Evolutionary conservation across 139 green algal species (phyloP), one percentile per base, ranked within the genome.

Genomic region (Desmodesmus armatus): DNA sequence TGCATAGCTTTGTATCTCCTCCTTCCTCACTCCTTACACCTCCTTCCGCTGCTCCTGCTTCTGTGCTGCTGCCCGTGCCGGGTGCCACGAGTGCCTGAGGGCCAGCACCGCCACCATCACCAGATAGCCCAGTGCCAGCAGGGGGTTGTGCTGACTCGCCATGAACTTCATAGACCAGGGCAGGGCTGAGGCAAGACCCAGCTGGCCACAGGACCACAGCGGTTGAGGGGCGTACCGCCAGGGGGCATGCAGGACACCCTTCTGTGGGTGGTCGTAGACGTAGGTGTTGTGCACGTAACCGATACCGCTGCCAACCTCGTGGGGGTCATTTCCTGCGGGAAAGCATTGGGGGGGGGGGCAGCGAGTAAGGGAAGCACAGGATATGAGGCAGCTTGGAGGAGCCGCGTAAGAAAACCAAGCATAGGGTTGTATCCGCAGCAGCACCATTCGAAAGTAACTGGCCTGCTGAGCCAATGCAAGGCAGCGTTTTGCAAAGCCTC

Each of bases 251-350:
- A 97, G 70, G 71, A 98, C 93, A 41, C 87, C 88, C 88, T 98
- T 98, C 88, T 98, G 82, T 2, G 90, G 60, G 78, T 96, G 67
- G 80, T 97, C 95, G 51, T 95, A 91, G 60, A 98, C 78, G 67
- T 90, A 62, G 0, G 94, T 96, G 91, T 98, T 98, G 91, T 98
- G 95, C 44, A 96, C 92, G 23, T 90, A 87, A 69, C 93, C 92
- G 39, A 94, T 92, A 33, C 96, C 95, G 29, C 87, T 94, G 31
- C 91, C 90, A 25, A 96, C 94, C 89, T 95, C 89, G 75, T 91
- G 77, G 19, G 78, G 39, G 3, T 76, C 80, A 53, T 88, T 89
- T 44, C 72, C n/a, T n/a, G n/a, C n/a, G n/a, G n/a, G n/a, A n/a
- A n/a, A 35, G 43, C 11, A 15, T 25, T 19, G 72, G 72, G 41